Base-by-base conservation (phyloP, 1,139 yeast species). In the Candida mesenterica region DNA sequence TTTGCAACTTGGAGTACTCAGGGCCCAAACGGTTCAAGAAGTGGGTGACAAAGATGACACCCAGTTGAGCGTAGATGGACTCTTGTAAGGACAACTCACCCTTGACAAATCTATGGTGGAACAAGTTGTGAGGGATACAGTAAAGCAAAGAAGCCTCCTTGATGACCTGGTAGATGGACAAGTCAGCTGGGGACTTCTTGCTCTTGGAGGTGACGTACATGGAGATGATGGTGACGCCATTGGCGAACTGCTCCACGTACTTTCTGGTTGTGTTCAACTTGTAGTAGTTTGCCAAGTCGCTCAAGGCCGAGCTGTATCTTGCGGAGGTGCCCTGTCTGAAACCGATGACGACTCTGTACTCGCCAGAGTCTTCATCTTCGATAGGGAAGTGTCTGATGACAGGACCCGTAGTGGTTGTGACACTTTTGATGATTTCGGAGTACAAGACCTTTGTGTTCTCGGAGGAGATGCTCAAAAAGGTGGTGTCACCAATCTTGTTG, bases 11-110 rank as follows among this genome's bases (percentile, higher is more conserved):
- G 46, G 75, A 79, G 62, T 86, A 92, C 62, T 90, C 97, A 2
- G 92, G 81, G 19, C 98, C 98, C 53, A 92, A 74, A 55, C 98
- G 77, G 68, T 92, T 92, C 61, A 92, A 76, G 65, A 92, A 92
- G 61, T 92, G 97, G 32, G 95, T 83, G 34, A 88, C 95, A 55
- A 92, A 92, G 42, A 89, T 86, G 36, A 87, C 86, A 49, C 92
- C 96, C 55, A 89, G 84, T 61, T 92, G 97, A 30, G 97, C 95
- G 59, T 92, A 92, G 44, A 90, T 82, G 34, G 92, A 79, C 65
- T 92, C 97, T 64, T 92, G 98, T 51, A 94, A 79, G 1, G 97
- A 89, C 61, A 90, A 75, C 47, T 81, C 82, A 38, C 94, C 86
- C 39, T 72, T 62, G 45, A 84, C 82, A 57, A 90, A 90, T 42